Percentiles rank a stretch among this genome's conserved stretches.
Evolutionary conservation across 169 alveolate species (phyloP).

Genomic region (Neospora caninum): DNA sequence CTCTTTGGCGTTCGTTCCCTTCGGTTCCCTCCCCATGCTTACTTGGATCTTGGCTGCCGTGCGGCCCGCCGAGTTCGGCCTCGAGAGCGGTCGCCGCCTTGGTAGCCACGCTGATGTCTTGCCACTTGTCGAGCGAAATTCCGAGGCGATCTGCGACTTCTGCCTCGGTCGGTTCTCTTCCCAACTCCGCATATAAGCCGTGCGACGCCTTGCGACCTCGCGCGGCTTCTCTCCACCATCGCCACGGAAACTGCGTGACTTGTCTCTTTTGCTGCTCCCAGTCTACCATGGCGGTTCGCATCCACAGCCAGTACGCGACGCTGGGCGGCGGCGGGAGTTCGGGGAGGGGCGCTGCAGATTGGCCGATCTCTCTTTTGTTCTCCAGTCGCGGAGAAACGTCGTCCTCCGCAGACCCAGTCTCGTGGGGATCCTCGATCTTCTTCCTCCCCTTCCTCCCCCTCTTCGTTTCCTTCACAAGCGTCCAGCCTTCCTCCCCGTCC

Average conservation of each 20-base stretch:
- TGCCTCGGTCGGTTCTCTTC: slow-evolving; percentile 12
- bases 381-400: neutral
- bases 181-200: neutral
- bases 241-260: slow-evolving; percentile 35
- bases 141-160: slow-evolving; percentile 29
- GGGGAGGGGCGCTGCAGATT: neutral
- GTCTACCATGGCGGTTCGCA: slow-evolving; percentile 36
- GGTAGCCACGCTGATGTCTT: slow-evolving; percentile 23
- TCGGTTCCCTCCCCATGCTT: neutral
- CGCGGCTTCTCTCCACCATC: slow-evolving; percentile 40
- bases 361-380: neutral
- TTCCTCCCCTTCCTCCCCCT: neutral
- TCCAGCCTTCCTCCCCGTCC: neutral
- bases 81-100: neutral
- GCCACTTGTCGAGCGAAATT: neutral
- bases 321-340: slow-evolving; percentile 37
- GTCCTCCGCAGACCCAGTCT: too few species aligned
- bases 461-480: neutral
- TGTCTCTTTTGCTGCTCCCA: slow-evolving; percentile 41
- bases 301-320: slow-evolving; percentile 44
- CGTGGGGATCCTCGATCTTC: neutral
- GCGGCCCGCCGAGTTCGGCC: slow-evolving; percentile 16
- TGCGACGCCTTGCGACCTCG: slow-evolving; percentile 33
- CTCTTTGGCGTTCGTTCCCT: too few species aligned
- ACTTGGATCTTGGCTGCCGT: neutral